Base-by-base conservation (phyloP, 2,329 filamentous ascomycete species). In the Monosporascus sp. region DNA sequence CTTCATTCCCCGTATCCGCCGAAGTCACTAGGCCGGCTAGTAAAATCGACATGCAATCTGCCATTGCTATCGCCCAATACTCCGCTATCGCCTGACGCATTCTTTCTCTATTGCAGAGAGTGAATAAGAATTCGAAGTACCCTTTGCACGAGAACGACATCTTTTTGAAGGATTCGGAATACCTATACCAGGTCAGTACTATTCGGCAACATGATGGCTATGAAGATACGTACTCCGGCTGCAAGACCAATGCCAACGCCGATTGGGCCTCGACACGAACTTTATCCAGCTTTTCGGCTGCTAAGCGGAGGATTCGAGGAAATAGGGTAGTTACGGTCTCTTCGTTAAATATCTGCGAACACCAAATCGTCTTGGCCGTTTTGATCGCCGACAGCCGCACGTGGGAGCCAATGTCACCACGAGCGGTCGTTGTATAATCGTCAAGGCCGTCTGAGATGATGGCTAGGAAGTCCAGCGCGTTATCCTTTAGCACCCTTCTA, bases 391-490 rank as follows among this genome's bases (percentile, higher is more conserved):
- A 87, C 5, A 93, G 75, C 3, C 94, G 82, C 4, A 96, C 88
- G 50, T 92, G 82, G 0, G 92, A 96, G 5, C 94, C 94, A 48
- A 97, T 81, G 65, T 99, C 94, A 17, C 94, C 94, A 53, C 91
- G 80, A 15, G 92, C 86, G 60, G 90, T 93, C 3, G 90, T 92
- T 0, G 90, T 96, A 65, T 97, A 97, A 67, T 99, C 92, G 59
- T 93, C 87, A 27, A 99, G 72, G 0, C 86, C 83, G 41, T 80
- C 78, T 0, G 70, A 65, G 8, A 87, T 68, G 1, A 83, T 57
- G 0, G 64, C 61, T 1, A 80, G 55, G 53, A 84, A 79, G 3
- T 63, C 60, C 5, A 61, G 57, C 3, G 72, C 66, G 43, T 74
- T 71, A 27, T 73, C 65, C 38, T 63, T 67, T 4, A 83, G 66